Base-by-base conservation (phyloP, 352 stramenopile species). In the Phytophthora lateralis region DNA sequence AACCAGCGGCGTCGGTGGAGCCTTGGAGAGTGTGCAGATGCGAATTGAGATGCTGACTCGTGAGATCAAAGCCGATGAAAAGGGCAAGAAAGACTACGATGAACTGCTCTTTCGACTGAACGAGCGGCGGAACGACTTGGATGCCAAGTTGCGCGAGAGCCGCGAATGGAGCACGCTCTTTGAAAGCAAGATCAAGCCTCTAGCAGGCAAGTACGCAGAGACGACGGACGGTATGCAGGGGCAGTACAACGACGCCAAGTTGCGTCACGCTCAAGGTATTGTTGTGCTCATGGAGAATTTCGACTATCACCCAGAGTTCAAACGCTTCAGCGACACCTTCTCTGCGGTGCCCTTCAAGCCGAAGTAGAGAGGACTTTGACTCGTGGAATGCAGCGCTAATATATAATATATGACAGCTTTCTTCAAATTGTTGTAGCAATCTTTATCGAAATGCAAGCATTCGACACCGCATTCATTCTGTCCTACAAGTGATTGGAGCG, bases 281-380 rank as follows among this genome's bases (percentile, higher is more conserved):
- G 57, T 80, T 35, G 80, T 97, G 52, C 80, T 97, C 29, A 88
- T 96, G 46, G 74, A 94, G 32, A 87, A 96, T 50, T 97, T 97
- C 48, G 83, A 94, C 57, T 96, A 97, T 65, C 88, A 97, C 55
- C 89, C 89, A 5, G 84, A 91, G 58, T 97, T 93, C 72, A 96
- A 96, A 63, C 88, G 86, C 47, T 89, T 85, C 55, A 94, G 85
- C 65, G 89, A 95, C 65, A 87, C 75, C 29, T 97, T 97, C 70
- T 89, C 81, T 0, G 89, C 88, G 1, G 82, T 93, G 37, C 86
- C 86, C 0, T 96, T 96, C 61, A 70, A 63, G 27, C 81, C 82
- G 9, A 91, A 90, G 55, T 91, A 66, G 30, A 47, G 6, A 6
- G 9, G 11, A 2, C 9, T 45, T 27, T 15, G 24, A 26, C 4